These are phyloP conservation scores for Pyrus pyrifolia DNA, from an alignment of 306 rosid genomes.

Conservation along the genomic window DNA sequence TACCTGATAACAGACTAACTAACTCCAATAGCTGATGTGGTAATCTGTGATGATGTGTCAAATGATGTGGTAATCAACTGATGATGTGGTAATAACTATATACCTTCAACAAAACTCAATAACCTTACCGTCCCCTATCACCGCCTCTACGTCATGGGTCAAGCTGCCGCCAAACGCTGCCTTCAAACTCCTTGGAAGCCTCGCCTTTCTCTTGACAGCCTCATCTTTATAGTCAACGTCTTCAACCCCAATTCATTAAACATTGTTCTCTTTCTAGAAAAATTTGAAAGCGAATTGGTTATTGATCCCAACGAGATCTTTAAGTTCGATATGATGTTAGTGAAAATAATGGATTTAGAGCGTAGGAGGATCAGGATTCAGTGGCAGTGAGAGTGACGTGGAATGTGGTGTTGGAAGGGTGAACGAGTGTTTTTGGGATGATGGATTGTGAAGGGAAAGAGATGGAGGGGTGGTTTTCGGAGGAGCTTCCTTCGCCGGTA, in stretches of 20 bases:
- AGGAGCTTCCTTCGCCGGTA: conserved; percentile 42
- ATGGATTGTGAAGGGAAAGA: conserved; percentile 47
- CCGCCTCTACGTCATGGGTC: conserved; percentile 40
- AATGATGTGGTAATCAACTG: no score
- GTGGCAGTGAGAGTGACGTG: conserved; percentile 47
- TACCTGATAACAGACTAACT: no score
- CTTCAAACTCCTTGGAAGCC: conserved; percentile 21
- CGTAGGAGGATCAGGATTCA: neutral
- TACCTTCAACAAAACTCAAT: neutral
- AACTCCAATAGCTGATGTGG: no score
- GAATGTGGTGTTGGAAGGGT: conserved; percentile 54
- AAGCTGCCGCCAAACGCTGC: conserved; percentile 25
- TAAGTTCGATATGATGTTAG: conserved; percentile 19
- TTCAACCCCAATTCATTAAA: neutral
- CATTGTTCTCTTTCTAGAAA: neutral
- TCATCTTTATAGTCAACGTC: conserved; percentile 36
- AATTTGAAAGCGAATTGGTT: neutral
- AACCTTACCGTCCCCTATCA: conserved; percentile 20
- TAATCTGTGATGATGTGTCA: no score
- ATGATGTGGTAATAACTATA: no score
- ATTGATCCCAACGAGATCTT: conserved; percentile 30
- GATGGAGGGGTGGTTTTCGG: conserved; percentile 45
- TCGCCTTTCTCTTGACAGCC: conserved; percentile 27
- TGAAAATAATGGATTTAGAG: neutral
- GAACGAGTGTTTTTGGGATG: conserved; percentile 54